Percentiles rank a stretch among this genome's conserved stretches.
These are phyloP conservation scores for Fennellomyces sp. DNA, from an alignment of 371 early-diverging fungal genomes.

Conservation along the genomic window DNA sequence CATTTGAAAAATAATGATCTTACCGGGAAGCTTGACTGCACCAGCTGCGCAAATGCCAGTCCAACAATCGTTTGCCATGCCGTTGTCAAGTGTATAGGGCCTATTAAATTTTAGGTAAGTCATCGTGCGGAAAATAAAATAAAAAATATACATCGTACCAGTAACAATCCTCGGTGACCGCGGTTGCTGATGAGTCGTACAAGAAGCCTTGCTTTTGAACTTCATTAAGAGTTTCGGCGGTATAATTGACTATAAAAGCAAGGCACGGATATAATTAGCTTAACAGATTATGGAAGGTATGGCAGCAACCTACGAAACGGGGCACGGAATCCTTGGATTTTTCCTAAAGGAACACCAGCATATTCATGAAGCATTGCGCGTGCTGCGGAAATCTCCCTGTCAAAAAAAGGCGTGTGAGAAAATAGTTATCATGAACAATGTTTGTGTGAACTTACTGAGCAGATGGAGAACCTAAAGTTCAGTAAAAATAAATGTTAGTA, in stretches of 20 bases:
- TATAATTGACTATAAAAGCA: constrained; percentile 56
- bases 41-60: constrained; percentile 56
- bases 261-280: too few relatives aligned
- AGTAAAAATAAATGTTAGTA: too few relatives aligned
- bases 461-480: constrained; percentile 40
- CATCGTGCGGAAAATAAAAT: background rate
- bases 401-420: too few relatives aligned
- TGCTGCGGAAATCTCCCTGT: constrained; percentile 63
- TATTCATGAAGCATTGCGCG: constrained; percentile 60
- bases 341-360: constrained; percentile 67
- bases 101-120: constrained; percentile 10
- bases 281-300: background rate
- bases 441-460: constrained; percentile 35
- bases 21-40: constrained; percentile 55
- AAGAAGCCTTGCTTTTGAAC: constrained; percentile 62
- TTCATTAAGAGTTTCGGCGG: constrained; percentile 54
- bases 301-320: constrained; percentile 57
- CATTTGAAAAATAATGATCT: background rate
- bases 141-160: constrained; percentile 42
- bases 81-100: constrained; percentile 79
- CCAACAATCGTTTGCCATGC: constrained; percentile 75
- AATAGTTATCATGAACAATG: background rate
- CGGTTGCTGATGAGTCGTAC: constrained; percentile 70
- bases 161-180: constrained; percentile 50
- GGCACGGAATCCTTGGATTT: constrained; percentile 72